Evolutionary conservation across 495 filamentous ascomycete species (phyloP), one percentile per base, ranked within the genome.

Genomic region (Xylaria venustula): DNA sequence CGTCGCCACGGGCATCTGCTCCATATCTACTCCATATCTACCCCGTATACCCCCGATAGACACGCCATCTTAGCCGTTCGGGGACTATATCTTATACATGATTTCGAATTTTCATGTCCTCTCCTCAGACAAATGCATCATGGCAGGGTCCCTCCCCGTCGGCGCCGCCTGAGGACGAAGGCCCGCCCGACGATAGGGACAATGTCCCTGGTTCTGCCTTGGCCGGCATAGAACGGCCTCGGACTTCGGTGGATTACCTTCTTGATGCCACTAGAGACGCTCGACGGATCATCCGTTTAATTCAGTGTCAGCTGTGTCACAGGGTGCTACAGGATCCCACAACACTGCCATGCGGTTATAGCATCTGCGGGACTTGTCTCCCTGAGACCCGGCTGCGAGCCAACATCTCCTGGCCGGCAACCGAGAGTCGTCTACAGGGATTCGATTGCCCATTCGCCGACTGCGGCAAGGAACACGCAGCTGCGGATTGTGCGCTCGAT

Each of bases 341-440:
- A 44, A 90, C 90, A 3, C 76, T 97, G 17, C 92, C 92, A 2
- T 97, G 93, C 68, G 92, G 93, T 3, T 85, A 89, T 69, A 83
- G 88, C 7, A 64, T 96, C 6, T 97, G 93, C 74, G 85, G 83
- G 60, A 68, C 67, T 17, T 97, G 93, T 73, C 75, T 96, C 1
- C 92, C 93, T 7, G 71, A 81, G 30, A 66, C 84, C 5, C 83
- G 85, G 63, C 65, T 72, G 20, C 81, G 91, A 25, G 76, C 76
- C 58, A 84, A 89, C 59, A 88, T 95, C 44, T 86, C 90, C 11
- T 96, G 92, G 74, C 90, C 90, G 0, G 83, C 81, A 36, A 81
- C 78, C 3, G 79, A 82, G 25, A 84, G 81, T 28, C 80, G 91
- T 46, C 79, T 83, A 58, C 80, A 85, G 60, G 89, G 85, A 2